These are phyloP conservation scores for Macrophomina pseudophaseolina DNA, from an alignment of 2,329 filamentous ascomycete species.

Conservation along the genomic window DNA sequence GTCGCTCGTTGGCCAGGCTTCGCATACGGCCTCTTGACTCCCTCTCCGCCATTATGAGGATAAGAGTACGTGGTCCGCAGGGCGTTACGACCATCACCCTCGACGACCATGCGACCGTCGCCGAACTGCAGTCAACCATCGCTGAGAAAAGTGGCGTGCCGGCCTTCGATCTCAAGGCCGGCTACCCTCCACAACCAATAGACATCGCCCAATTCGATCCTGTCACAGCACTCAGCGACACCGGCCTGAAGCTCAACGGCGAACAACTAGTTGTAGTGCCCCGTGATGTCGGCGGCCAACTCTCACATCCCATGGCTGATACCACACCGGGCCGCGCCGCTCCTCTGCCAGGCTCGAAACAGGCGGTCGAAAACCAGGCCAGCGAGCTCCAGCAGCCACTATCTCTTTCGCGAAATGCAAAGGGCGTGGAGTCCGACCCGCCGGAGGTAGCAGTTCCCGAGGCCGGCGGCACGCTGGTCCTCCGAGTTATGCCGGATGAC, in stretches of 20 bases:
- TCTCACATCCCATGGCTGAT: slow-evolving; percentile 33
- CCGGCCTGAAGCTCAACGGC: slow-evolving; percentile 67
- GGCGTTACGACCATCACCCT: slow-evolving; percentile 75
- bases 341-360: slow-evolving; percentile 32
- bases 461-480: slow-evolving; percentile 65
- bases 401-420: slow-evolving; percentile 50
- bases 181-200: slow-evolving; percentile 78
- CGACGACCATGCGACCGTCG: slow-evolving; percentile 69
- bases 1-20: not conserved
- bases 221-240: slow-evolving; percentile 57
- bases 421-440: slow-evolving; percentile 59
- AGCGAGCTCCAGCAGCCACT: slow-evolving; percentile 37
- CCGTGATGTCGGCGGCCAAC: slow-evolving; percentile 42
- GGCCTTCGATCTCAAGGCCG: slow-evolving; percentile 79
- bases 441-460: slow-evolving; percentile 65
- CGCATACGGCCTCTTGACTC: not conserved
- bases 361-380: slow-evolving; percentile 14
- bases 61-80: slow-evolving; percentile 75
- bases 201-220: slow-evolving; percentile 61
- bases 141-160: slow-evolving; percentile 67
- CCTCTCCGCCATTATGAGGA: slow-evolving; percentile 62
- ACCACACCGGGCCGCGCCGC: slow-evolving; percentile 31
- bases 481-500: slow-evolving; percentile 96
- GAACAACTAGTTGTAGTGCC: slow-evolving; percentile 70
- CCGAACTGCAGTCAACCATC: slow-evolving; percentile 65